Conservation (phyloP, 202 grass and related monocot species). For the Setaria viridis region DNA sequence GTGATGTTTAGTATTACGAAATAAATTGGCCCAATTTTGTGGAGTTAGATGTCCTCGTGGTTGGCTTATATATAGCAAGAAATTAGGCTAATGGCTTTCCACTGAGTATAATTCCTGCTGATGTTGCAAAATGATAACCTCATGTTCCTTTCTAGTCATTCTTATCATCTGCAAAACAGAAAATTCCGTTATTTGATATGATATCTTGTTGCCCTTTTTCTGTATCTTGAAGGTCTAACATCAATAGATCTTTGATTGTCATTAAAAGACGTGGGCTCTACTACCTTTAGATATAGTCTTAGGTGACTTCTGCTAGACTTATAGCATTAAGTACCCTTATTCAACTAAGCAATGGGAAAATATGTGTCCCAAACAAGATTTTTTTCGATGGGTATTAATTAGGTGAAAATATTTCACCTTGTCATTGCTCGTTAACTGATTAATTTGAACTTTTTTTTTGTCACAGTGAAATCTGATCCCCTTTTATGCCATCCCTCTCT, state of each 20-base stretch:
- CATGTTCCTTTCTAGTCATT: neutral
- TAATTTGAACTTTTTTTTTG: constrained; percentile 6
- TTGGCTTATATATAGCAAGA: neutral
- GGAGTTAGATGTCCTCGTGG: neutral
- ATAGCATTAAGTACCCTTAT: neutral
- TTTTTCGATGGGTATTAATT: neutral
- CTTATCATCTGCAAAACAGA: neutral
- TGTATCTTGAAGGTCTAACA: neutral
- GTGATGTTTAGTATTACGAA: too few species aligned
- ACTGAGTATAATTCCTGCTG: neutral
- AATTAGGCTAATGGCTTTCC: neutral
- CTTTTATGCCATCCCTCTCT: neutral
- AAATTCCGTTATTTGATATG: neutral
- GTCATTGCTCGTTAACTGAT: neutral
- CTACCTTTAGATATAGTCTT: neutral
- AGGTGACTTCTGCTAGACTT: neutral
- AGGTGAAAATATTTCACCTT: neutral
- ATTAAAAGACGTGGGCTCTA: neutral
- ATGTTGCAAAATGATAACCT: neutral
- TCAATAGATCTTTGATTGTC: neutral
- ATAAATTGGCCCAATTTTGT: neutral
- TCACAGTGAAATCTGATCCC: constrained; percentile 1
- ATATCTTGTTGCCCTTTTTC: neutral
- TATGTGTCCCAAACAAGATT: neutral
- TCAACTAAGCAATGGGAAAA: neutral